Base-by-base conservation (phyloP, 495 filamentous ascomycete species). In the Hypoxylon rickii region DNA sequence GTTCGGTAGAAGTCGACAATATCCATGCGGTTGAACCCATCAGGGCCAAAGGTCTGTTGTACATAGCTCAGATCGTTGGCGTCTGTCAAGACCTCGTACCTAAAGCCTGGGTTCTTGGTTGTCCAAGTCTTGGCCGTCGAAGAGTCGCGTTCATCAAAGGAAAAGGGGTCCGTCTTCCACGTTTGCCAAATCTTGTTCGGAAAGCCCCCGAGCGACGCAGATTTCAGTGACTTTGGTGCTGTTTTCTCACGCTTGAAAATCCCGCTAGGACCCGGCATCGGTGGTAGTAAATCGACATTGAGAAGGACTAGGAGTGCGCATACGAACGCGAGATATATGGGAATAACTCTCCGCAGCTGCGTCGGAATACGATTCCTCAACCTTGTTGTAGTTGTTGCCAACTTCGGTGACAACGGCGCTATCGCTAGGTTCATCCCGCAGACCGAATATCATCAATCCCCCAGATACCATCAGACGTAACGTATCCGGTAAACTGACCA, bases 61-160 rank as follows among this genome's bases (percentile, higher is more conserved):
- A 87, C 79, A 50, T 84, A 88, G 42, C 73, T 65, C 49, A 82
- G 49, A 44, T 79, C 83, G 55, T 83, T 85, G 64, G 71, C 67
- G 65, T 88, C 85, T 29, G 84, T 86, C 61, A 88, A 49, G 24
- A 86, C 79, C 68, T 88, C 85, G 68, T 88, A 86, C 46, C 83
- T 68, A 57, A 79, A 76, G 15, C 72, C 70, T 20, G 81, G 84
- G 63, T 88, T 88, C 58, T 76, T 79, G 12, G 57, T 56, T 0
- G 75, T 74, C 85, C 85, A 88, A 11, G 82, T 78, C 45, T 73
- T 76, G 13, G 83, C 83, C 0, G 68, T 63, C 17, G 65, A 64
- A 47, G 76, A 66, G 51, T 87, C 83, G 15, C 80, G 72, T 47
- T 77, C 72, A 50, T 83, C 82, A 53, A 86, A 83, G 1, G 69